A percentile compares a stretch with the other conserved stretches of the same genome.
Conservation (phyloP, 192 early-diverging fungal species). For the Backusella sp. region DNA sequence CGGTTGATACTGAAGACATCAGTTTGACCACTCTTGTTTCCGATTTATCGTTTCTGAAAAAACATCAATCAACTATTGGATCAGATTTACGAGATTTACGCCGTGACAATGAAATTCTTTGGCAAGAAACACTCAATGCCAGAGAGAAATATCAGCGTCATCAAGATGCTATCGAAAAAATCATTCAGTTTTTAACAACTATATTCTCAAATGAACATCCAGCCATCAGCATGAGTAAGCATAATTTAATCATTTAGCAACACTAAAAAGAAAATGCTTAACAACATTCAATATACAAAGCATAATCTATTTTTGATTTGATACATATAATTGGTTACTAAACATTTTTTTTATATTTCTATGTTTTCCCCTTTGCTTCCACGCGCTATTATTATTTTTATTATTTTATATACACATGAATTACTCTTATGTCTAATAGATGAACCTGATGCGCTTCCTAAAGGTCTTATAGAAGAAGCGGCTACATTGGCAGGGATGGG, state of each 20-base stretch:
- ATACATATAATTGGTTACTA: background rate
- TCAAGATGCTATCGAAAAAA: constrained; percentile 93
- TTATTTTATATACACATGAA: background rate
- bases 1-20: constrained; percentile 38
- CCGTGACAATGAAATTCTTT: constrained; percentile 83
- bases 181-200: constrained; percentile 85
- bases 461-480: constrained; percentile 16
- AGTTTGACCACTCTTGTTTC: constrained; percentile 55
- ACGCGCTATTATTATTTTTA: background rate
- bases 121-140: constrained; percentile 76
- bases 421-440: constrained; percentile 6
- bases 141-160: constrained; percentile 82
- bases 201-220: constrained; percentile 66
- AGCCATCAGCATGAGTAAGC: constrained; percentile 23
- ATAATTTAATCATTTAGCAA: background rate
- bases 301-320: background rate
- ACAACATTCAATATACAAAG: background rate
- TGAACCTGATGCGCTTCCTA: background rate
- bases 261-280: background rate
- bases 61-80: constrained; percentile 89
- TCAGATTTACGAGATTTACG: constrained; percentile 84
- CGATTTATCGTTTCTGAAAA: constrained; percentile 86
- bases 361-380: background rate
- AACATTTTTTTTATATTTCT: background rate
- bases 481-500: constrained; percentile 13